Percentiles rank a stretch among this genome's conserved stretches.
Evolutionary conservation across 768 basidiomycete species (phyloP).

Genomic region (Rhodotorula babjevae): DNA sequence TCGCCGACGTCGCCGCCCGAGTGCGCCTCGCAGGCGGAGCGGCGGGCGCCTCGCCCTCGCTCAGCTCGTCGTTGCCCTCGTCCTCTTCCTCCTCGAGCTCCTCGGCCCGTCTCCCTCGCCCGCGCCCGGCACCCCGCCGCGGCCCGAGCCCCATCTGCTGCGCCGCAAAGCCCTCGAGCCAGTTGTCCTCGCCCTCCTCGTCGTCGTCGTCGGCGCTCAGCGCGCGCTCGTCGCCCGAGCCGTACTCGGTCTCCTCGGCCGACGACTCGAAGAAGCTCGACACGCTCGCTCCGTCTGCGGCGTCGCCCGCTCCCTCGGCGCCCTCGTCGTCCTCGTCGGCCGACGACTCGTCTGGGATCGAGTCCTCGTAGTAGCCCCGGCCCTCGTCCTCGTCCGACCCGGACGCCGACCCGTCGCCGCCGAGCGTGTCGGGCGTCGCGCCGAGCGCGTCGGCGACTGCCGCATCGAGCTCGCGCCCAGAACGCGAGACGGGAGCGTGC

Average conservation of each 20-base stretch:
- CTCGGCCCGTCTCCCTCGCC: not conserved
- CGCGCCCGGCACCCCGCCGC: not conserved
- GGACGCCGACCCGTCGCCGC: not conserved
- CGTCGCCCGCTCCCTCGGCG: not conserved
- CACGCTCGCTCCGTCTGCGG: not conserved
- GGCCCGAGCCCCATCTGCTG: conserved; percentile 23
- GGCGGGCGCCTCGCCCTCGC: not conserved
- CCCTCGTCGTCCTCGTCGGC: conserved; percentile 9
- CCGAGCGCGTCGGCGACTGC: conserved; percentile 8
- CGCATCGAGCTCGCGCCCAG: conserved; percentile 7
- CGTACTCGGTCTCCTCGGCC: not conserved
- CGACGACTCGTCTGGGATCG: conserved; percentile 26
- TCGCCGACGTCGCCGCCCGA: no score
- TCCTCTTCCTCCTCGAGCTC: not conserved
- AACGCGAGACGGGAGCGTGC: no score
- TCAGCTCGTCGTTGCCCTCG: not conserved
- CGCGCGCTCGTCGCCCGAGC: not conserved
- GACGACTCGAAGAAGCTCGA: conserved; percentile 29
- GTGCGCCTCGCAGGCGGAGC: no score
- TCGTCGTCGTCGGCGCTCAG: not conserved
- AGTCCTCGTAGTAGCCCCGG: conserved; percentile 28
- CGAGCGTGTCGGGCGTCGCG: not conserved
- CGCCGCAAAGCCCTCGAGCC: conserved; percentile 24
- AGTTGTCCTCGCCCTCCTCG: conserved; percentile 19
- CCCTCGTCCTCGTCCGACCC: conserved; percentile 6